Conservation (phyloP, 208 protist genomes). For the Endotrypanum monterogeii region DNA sequence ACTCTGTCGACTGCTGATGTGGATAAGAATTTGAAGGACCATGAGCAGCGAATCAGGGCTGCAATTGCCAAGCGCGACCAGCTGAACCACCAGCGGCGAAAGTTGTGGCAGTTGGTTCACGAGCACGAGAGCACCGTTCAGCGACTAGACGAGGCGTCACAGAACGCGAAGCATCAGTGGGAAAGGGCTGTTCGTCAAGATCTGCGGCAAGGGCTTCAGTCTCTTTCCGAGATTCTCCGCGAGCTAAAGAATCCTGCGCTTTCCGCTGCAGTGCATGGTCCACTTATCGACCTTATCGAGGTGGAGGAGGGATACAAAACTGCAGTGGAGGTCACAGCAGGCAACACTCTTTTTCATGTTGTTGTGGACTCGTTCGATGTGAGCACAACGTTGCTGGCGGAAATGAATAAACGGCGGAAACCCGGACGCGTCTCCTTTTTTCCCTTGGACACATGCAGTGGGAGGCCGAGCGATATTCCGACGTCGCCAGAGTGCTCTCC, state of each 20-base stretch:
- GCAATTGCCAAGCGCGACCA: slow-evolving; percentile 49
- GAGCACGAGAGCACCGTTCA: slow-evolving; percentile 72
- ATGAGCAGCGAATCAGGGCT: slow-evolving; percentile 41
- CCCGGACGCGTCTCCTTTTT: slow-evolving; percentile 97
- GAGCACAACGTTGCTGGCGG: slow-evolving; percentile 87
- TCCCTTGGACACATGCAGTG: slow-evolving; percentile 94
- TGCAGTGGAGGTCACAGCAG: slow-evolving; percentile 95
- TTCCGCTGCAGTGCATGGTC: slow-evolving; percentile 90
- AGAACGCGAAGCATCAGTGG: slow-evolving; percentile 52
- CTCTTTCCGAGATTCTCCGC: slow-evolving; percentile 74
- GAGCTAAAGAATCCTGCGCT: slow-evolving; percentile 56
- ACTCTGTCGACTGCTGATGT: slow-evolving; percentile 31
- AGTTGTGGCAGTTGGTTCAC: slow-evolving; percentile 77
- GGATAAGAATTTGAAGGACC: slow-evolving; percentile 48
- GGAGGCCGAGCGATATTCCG: slow-evolving; percentile 40
- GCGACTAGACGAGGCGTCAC: slow-evolving; percentile 47
- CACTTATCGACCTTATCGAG: slow-evolving; percentile 95
- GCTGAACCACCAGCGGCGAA: slow-evolving; percentile 74
- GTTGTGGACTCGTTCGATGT: slow-evolving; percentile 97
- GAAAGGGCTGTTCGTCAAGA: slow-evolving; percentile 77
- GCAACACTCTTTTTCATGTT: slow-evolving; percentile 96
- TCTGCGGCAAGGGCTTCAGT: slow-evolving; percentile 85
- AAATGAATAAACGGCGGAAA: slow-evolving; percentile 90
- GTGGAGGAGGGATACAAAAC: slow-evolving; percentile 87
- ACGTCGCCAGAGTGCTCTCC: slow-evolving; percentile 63